Conservation (phyloP, 352 stramenopile species). For the Pythium phragmiticola region DNA sequence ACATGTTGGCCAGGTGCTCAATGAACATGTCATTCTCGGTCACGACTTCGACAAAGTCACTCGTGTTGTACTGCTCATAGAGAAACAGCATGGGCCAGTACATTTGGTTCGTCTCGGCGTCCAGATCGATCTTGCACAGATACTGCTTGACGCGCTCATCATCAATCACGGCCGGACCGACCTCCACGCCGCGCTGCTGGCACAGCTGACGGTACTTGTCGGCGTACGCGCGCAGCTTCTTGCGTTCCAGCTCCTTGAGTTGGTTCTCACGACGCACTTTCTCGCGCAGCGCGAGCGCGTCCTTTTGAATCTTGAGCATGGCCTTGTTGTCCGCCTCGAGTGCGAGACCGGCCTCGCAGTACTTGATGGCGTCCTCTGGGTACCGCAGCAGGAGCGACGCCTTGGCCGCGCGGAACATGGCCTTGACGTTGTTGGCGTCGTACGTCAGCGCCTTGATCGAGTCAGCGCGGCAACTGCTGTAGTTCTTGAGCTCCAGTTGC, state of each 20-base stretch:
- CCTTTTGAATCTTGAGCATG: conserved; percentile 63
- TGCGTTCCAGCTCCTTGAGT: conserved; percentile 53
- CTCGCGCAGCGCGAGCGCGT: conserved; percentile 57
- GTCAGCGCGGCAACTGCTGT: conserved; percentile 80
- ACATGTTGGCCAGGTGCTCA: conserved; percentile 89
- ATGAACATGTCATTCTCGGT: conserved; percentile 80
- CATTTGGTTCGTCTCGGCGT: conserved; percentile 58
- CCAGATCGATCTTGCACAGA: conserved; percentile 77
- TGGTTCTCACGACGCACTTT: conserved; percentile 58
- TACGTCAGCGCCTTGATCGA: conserved; percentile 68
- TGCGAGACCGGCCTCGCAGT: conserved; percentile 75
- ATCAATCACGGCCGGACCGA: conserved; percentile 72
- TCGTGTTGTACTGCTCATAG: conserved; percentile 84
- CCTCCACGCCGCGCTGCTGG: conserved; percentile 51
- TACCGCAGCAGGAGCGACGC: conserved; percentile 79
- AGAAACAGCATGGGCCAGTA: conserved; percentile 83
- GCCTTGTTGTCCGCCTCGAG: conserved; percentile 77
- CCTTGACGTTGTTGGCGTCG: conserved; percentile 77
- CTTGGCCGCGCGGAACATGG: conserved; percentile 84
- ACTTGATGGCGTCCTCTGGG: conserved; percentile 75
- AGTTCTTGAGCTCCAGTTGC: conserved; percentile 86
- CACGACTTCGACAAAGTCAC: conserved; percentile 82
- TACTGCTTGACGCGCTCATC: conserved; percentile 83
- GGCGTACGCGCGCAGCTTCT: conserved; percentile 62
- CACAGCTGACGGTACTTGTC: conserved; percentile 84